Evolutionary conservation across 2,329 filamentous ascomycete genomes (phyloP), one percentile per base, ranked within the genome.

Genomic region (Plenodomus biglobosus): DNA sequence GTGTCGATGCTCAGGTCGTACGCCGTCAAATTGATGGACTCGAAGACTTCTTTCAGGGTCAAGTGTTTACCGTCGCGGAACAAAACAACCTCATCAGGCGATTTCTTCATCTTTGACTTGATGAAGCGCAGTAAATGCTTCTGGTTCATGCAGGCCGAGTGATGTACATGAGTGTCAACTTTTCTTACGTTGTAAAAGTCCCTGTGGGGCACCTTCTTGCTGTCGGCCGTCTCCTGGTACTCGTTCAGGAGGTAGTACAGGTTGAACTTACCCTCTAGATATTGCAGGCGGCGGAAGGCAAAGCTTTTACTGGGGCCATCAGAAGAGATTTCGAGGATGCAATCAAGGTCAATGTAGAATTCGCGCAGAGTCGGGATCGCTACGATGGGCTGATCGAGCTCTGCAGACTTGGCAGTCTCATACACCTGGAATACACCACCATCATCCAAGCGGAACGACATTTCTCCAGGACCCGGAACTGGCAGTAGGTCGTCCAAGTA

Each of bases 61-160:
- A 99, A 78, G 72, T 95, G 85, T 72, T 92, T 95, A 50, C 88
- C 92, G 71, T 99, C 94, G 67, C 94, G 84, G 72, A 85, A 95
- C 38, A 99, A 81, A 6, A 99, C 94, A 24, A 94, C 85, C 75
- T 99, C 94, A 64, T 97, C 89, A 0, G 92, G 91, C 16, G 84
- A 94, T 73, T 96, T 99, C 81, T 96, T 97, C 90, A 99, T 96
- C 76, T 99, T 99, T 75, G 91, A 96, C 75, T 99, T 99, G 78
- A 99, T 99, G 74, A 99, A 99, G 45, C 94, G 90, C 52, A 99
- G 78, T 48, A 99, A 76, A 80, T 99, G 94, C 75, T 99, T 99
- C 73, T 99, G 94, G 69, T 99, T 99, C 94, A 99, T 99, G 71
- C 94, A 99, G 19, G 94, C 94, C 15, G 94, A 99, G 73, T 99